phyloP scores from a whole-genome alignment of 345 rosid genomes.

The Camelina laxa region DNA sequence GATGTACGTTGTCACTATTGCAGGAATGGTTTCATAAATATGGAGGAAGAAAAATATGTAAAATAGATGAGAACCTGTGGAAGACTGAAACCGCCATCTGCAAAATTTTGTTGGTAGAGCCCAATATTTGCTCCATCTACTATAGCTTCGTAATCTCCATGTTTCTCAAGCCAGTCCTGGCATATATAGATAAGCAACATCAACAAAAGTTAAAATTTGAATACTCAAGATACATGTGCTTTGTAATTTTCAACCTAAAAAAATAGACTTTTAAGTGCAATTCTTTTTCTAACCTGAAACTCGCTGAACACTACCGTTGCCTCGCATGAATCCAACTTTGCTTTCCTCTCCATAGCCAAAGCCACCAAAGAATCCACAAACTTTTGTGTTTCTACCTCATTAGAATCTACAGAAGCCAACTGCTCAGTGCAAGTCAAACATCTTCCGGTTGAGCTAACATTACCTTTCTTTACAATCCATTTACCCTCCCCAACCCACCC shows the following conservation, averaged over 20 bases:
- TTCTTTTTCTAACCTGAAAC: slow-evolving; percentile 65
- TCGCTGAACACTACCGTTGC: slow-evolving; percentile 66
- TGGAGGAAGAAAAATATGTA: not conserved
- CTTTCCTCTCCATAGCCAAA: slow-evolving; percentile 85
- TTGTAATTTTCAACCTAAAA: not conserved
- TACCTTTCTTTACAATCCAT: slow-evolving; percentile 68
- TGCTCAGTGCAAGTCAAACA: slow-evolving; percentile 70
- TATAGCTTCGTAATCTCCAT: slow-evolving; percentile 68
- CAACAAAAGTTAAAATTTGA: not conserved
- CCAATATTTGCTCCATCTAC: slow-evolving; percentile 97
- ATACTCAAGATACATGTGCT: not conserved
- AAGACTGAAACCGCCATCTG: slow-evolving; percentile 75
- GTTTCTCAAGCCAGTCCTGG: slow-evolving; percentile 73
- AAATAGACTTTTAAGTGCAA: too few relatives aligned
- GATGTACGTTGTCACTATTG: slow-evolving; percentile 27
- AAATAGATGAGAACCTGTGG: slow-evolving; percentile 60
- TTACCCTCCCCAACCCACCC: slow-evolving; percentile 87
- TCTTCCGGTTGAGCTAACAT: slow-evolving; percentile 51
- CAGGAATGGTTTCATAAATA: not conserved
- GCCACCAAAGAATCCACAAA: slow-evolving; percentile 68
- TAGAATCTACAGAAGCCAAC: slow-evolving; percentile 76
- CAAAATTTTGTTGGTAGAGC: slow-evolving; percentile 86
- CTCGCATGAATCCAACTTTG: slow-evolving; percentile 53
- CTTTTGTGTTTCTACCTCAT: slow-evolving; percentile 63
- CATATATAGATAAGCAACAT: not conserved